Percentiles rank a stretch among this genome's conserved stretches.
phyloP scores from a whole-genome alignment of 225 moss, liverwort and hornwort species.

The Pseudoscleropodium purum region DNA sequence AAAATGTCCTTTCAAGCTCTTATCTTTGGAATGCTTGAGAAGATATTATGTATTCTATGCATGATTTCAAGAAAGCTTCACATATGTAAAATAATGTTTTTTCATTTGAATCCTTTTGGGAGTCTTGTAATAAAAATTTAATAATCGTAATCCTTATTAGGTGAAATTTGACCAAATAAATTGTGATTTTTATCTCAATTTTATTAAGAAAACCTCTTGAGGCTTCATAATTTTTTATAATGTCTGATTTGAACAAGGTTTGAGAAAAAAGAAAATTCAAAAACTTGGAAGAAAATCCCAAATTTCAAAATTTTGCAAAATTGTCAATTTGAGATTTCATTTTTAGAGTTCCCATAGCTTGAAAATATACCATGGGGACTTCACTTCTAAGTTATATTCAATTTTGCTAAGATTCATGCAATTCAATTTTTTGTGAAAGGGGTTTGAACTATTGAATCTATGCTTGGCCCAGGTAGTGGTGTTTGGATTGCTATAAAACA shows the following conservation, averaged over 20 bases:
- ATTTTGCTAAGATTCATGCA: accelerated
- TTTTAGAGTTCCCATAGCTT: not conserved
- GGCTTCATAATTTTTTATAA: no score
- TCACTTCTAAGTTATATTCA: not conserved
- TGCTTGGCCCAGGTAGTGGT: not conserved
- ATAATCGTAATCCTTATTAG: no score
- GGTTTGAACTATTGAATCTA: not conserved
- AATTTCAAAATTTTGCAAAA: not conserved
- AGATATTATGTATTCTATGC: no score
- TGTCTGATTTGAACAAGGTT: not conserved
- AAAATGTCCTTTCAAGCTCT: no score
- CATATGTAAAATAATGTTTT: no score
- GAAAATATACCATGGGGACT: accelerated
- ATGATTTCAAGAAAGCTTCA: no score
- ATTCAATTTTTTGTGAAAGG: not conserved
- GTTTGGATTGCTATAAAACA: not conserved
- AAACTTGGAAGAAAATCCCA: not conserved
- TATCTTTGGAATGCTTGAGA: no score
- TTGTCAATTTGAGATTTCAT: not conserved
- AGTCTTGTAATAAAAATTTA: no score
- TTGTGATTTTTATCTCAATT: no score
- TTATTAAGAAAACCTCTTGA: no score
- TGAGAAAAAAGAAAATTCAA: not conserved
- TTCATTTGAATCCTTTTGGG: no score
- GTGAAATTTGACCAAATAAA: no score